Evolutionary conservation across 2,329 filamentous ascomycete genomes (phyloP).

Genomic region (Cordyceps fumosorosea): DNA sequence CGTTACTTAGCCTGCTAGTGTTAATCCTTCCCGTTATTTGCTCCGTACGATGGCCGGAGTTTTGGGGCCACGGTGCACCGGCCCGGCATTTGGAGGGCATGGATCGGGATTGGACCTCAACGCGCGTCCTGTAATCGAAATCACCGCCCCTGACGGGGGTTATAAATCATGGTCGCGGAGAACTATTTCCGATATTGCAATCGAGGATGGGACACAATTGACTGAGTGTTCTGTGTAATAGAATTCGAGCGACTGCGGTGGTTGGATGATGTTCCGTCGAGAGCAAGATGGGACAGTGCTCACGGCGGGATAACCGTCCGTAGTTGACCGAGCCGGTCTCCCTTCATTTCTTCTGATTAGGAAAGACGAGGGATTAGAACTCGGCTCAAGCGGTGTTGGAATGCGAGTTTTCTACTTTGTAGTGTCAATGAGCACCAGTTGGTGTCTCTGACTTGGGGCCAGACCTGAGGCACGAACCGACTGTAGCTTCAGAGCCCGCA

Average conservation of each 20-base stretch:
- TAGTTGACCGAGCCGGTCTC: not conserved
- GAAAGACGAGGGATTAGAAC: not conserved
- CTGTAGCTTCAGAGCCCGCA: too few relatives aligned
- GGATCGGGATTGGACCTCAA: constrained; percentile 4
- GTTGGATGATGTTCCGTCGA: not conserved
- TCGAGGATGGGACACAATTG: too few relatives aligned
- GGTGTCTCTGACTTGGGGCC: too few relatives aligned
- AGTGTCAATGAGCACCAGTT: too few relatives aligned
- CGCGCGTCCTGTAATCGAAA: not conserved
- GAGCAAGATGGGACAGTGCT: not conserved
- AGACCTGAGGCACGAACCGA: too few relatives aligned
- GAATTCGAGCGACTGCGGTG: not conserved
- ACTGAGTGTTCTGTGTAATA: not conserved
- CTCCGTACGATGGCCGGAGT: not conserved
- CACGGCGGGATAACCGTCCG: not conserved
- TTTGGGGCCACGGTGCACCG: not conserved
- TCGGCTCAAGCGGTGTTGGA: too few relatives aligned
- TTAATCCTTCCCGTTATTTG: not conserved
- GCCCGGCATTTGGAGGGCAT: not conserved
- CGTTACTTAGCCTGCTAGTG: not conserved
- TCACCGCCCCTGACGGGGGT: not conserved
- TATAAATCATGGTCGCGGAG: not conserved
- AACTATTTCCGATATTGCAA: not conserved
- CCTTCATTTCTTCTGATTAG: not conserved
- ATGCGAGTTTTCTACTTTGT: too few relatives aligned